These are phyloP conservation scores for Paragyromitra xinjiangensis DNA, from an alignment of 495 filamentous ascomycete genomes.

Conservation along the genomic window DNA sequence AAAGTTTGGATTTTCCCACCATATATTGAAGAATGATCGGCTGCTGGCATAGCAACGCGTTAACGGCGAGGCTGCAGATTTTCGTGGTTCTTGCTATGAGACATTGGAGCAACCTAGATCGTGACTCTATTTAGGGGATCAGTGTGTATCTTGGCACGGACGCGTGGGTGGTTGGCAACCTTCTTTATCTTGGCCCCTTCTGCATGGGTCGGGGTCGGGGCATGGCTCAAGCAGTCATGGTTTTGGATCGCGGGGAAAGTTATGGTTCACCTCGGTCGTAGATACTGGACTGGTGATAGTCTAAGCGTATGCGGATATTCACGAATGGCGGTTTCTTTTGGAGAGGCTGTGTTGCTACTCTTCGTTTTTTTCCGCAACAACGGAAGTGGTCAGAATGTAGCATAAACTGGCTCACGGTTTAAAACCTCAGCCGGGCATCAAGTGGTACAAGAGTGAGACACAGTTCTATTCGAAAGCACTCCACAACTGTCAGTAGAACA, in stretches of 20 bases:
- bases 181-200: background rate
- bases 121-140: conserved; percentile 15
- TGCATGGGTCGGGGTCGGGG: conserved; percentile 30
- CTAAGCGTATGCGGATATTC: background rate
- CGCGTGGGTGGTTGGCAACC: conserved; percentile 18
- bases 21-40: conserved; percentile 16
- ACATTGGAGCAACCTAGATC: conserved; percentile 4
- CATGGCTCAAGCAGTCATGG: conserved; percentile 25
- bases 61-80: conserved; percentile 32
- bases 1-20: conserved; percentile 26
- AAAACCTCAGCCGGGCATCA: conserved; percentile 5
- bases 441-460: conserved; percentile 38
- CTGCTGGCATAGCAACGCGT: conserved; percentile 36
- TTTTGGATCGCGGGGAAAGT: conserved; percentile 2
- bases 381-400: conserved; percentile 25
- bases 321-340: too few relatives aligned
- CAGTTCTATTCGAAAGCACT: conserved; percentile 22
- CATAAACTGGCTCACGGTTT: conserved; percentile 18
- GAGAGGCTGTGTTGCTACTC: conserved; percentile 7
- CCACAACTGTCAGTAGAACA: conserved; percentile 3
- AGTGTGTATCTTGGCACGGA: conserved; percentile 15
- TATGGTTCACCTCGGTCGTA: conserved; percentile 40
- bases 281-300: conserved; percentile 33
- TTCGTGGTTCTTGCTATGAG: conserved; percentile 12
- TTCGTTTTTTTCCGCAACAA: conserved; percentile 9